phyloP scores from a whole-genome alignment of 768 basidiomycete species.

The Trametes gibbosa region DNA sequence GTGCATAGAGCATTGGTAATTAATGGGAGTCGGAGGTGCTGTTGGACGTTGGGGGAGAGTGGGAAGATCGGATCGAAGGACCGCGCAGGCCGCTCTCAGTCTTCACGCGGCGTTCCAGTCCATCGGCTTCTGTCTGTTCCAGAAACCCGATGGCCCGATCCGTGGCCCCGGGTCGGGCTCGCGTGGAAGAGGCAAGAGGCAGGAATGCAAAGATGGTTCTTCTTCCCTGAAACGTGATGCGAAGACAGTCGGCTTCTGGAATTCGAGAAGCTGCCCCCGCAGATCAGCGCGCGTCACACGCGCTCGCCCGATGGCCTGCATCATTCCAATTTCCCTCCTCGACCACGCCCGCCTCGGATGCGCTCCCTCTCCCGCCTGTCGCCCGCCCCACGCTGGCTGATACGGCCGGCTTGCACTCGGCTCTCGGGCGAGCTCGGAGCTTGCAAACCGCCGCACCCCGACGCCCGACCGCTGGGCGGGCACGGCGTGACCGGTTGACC shows the following conservation, averaged over 20 bases:
- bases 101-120: not conserved
- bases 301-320: conserved; percentile 1
- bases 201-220: conserved; percentile 11
- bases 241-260: conserved; percentile 6
- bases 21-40: not conserved
- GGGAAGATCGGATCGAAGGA: conserved; percentile 7
- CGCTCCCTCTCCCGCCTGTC: not conserved
- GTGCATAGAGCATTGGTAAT: too few species aligned
- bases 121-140: not conserved
- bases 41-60: not conserved
- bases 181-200: not conserved
- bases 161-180: conserved; percentile 5
- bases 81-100: not conserved
- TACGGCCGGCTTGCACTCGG: not conserved
- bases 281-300: conserved; percentile 16
- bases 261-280: conserved; percentile 12
- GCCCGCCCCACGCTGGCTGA: not conserved
- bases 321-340: conserved; percentile 17
- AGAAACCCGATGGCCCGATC: conserved; percentile 1
- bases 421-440: not conserved
- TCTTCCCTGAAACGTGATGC: conserved; percentile 19
- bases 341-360: not conserved
- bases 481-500: not conserved
- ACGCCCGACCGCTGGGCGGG: not conserved
- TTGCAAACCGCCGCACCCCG: not conserved